Conservation (phyloP, 2,329 filamentous ascomycete genomes). For the Fusarium sulawesiense region DNA sequence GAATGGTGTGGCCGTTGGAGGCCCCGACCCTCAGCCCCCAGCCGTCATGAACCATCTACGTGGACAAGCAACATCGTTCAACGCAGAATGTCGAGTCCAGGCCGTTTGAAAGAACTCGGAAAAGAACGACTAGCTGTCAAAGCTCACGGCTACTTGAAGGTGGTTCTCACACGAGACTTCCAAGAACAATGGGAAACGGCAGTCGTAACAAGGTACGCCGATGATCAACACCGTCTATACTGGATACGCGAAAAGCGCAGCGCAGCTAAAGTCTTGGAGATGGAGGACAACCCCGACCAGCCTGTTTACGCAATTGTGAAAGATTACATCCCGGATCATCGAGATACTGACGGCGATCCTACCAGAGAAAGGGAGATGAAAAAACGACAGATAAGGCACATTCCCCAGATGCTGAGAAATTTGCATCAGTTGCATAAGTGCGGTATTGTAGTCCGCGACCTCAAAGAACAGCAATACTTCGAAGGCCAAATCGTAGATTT, state of each 20-base stretch:
- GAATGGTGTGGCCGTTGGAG: too few species aligned
- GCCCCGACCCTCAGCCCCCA: not conserved
- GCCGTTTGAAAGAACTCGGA: slow-evolving; percentile 17
- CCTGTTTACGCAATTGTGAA: slow-evolving; percentile 33
- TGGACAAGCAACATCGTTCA: slow-evolving; percentile 6
- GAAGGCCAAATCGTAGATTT: slow-evolving; percentile 9
- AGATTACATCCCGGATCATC: slow-evolving; percentile 8
- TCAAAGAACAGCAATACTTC: slow-evolving; percentile 10
- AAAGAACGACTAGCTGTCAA: slow-evolving; percentile 12
- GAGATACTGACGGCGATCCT: rapidly evolving
- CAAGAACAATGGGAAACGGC: not conserved
- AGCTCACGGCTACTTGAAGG: slow-evolving; percentile 10
- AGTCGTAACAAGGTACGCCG: not conserved
- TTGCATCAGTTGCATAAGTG: slow-evolving; percentile 11
- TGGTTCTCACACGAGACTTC: not conserved
- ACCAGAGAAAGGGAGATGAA: not conserved
- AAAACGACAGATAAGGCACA: not conserved
- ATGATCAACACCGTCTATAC: too few species aligned
- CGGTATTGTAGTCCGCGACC: slow-evolving; percentile 20
- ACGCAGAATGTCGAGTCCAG: slow-evolving; percentile 27
- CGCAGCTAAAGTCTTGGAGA: not conserved
- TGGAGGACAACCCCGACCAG: not conserved
- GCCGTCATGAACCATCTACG: not conserved
- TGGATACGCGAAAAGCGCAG: not conserved
- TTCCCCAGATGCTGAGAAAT: slow-evolving; percentile 11